These are phyloP conservation scores for Calonectria montana DNA, from an alignment of 2,329 filamentous ascomycete species.

Conservation along the genomic window DNA sequence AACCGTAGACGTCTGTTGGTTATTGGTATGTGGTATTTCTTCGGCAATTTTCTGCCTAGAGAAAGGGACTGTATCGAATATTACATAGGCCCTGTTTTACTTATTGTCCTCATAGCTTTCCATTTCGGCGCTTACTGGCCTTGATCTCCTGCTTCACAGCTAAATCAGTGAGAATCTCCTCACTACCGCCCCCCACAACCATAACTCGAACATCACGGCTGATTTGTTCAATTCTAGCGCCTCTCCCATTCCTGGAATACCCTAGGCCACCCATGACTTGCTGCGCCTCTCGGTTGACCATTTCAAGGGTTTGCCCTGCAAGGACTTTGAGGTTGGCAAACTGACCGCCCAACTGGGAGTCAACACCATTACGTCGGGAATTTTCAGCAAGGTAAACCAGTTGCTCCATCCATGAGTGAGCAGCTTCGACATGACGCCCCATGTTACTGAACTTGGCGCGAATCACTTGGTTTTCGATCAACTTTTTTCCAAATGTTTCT, in stretches of 20 bases:
- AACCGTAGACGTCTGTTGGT: neutral
- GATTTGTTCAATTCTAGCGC: constrained; percentile 63
- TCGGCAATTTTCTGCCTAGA: neutral
- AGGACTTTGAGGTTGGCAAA: constrained; percentile 25
- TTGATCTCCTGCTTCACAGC: constrained; percentile 60
- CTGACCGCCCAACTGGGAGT: constrained; percentile 12
- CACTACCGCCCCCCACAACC: constrained; percentile 66
- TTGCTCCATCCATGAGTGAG: constrained; percentile 25
- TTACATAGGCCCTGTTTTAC: neutral
- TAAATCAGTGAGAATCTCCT: constrained; percentile 65
- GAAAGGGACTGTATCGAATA: neutral
- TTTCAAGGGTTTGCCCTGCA: constrained; percentile 20
- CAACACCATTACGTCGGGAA: neutral
- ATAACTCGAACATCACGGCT: constrained; percentile 60
- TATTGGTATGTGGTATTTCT: neutral
- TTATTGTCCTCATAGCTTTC: neutral
- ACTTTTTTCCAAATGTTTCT: constrained; percentile 67
- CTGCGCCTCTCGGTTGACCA: constrained; percentile 55
- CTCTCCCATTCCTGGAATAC: constrained; percentile 61
- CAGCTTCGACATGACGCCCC: constrained; percentile 66
- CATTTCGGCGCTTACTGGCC: neutral
- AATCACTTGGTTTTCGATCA: constrained; percentile 69
- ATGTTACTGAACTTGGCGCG: constrained; percentile 69
- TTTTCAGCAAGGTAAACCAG: constrained; percentile 19
- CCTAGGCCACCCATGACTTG: constrained; percentile 66